Evolutionary conservation across 1,139 yeast species (phyloP).

Genomic region (Magnusiomyces clavatus): DNA sequence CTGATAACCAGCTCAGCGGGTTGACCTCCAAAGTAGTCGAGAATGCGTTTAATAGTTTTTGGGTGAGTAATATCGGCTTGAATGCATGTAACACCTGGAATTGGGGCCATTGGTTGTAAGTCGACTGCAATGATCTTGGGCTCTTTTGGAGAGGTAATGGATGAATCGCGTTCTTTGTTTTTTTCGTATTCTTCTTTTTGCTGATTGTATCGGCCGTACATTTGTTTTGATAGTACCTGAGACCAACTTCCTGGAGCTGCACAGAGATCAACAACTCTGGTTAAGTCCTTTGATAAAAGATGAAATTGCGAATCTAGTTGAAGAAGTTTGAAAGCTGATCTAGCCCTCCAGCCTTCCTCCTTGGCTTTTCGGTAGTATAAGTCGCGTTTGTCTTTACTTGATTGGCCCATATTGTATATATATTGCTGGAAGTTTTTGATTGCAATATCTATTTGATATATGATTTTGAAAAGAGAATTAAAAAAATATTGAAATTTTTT

Average conservation of each 20-base stretch:
- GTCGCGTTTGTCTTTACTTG: constrained; percentile 93
- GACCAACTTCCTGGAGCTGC: constrained; percentile 99
- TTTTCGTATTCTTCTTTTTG: constrained; percentile 3
- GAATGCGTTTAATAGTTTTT: constrained; percentile 63
- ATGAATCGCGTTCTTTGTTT: not conserved
- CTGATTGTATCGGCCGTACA: constrained; percentile 37
- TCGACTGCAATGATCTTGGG: constrained; percentile 90
- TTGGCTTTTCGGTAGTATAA: constrained; percentile 82
- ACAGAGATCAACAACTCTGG: constrained; percentile 88
- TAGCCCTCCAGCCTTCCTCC: constrained; percentile 95
- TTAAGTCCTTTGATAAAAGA: constrained; percentile 55
- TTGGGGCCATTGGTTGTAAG: constrained; percentile 94
- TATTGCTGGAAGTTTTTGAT: not conserved
- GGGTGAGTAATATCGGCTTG: constrained; percentile 99
- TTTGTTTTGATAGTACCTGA: constrained; percentile 76
- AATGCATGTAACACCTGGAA: constrained; percentile 74
- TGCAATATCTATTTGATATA: too few species aligned
- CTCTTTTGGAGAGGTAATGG: constrained; percentile 15
- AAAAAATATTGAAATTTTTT: too few species aligned
- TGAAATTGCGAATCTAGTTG: constrained; percentile 87
- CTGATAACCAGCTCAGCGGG: constrained; percentile 93
- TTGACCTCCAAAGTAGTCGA: constrained; percentile 79
- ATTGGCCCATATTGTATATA: constrained; percentile 64
- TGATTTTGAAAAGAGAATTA: too few species aligned
- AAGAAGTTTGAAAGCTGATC: constrained; percentile 87